Conservation (phyloP, 805 yeast species). For the Zygosaccharomyces bisporus region DNA sequence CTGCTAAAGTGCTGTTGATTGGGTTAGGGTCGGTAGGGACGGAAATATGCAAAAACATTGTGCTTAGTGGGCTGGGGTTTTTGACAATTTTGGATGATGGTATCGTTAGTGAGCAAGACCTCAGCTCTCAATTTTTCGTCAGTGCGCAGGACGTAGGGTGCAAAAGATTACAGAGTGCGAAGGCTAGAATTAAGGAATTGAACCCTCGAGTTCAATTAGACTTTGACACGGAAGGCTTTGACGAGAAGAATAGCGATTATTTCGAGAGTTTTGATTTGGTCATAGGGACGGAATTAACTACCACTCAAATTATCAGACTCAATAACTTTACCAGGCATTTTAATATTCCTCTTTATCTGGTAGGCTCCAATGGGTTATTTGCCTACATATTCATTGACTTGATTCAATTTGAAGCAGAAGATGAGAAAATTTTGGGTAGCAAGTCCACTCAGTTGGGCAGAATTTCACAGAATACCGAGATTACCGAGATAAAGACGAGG, state of each 20-base stretch:
- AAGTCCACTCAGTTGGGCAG: constrained; percentile 51
- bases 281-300: constrained; percentile 64
- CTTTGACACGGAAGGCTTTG: constrained; percentile 37
- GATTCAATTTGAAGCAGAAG: constrained; percentile 54
- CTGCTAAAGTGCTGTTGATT: constrained; percentile 65
- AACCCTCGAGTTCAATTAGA: constrained; percentile 72
- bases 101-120: constrained; percentile 54
- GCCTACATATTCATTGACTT: constrained; percentile 82
- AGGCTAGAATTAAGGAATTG: constrained; percentile 58
- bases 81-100: constrained; percentile 65
- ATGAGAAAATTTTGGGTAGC: constrained; percentile 49
- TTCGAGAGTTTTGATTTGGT: constrained; percentile 61
- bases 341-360: constrained; percentile 61
- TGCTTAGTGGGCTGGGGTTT: constrained; percentile 82
- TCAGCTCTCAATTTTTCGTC: constrained; percentile 72
- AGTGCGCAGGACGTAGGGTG: constrained; percentile 53
- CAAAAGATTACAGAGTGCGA: constrained; percentile 51
- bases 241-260: constrained; percentile 34
- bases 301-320: constrained; percentile 41
- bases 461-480: constrained; percentile 41
- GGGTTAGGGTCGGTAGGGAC: constrained; percentile 75
- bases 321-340: constrained; percentile 54
- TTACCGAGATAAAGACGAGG: constrained; percentile 38
- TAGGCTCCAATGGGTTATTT: constrained; percentile 73
- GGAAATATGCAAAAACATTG: constrained; percentile 79